Percentiles rank a stretch among this genome's conserved stretches.
Evolutionary conservation across 257 asterid genomes (phyloP).

Genomic region (Ilex asprella): DNA sequence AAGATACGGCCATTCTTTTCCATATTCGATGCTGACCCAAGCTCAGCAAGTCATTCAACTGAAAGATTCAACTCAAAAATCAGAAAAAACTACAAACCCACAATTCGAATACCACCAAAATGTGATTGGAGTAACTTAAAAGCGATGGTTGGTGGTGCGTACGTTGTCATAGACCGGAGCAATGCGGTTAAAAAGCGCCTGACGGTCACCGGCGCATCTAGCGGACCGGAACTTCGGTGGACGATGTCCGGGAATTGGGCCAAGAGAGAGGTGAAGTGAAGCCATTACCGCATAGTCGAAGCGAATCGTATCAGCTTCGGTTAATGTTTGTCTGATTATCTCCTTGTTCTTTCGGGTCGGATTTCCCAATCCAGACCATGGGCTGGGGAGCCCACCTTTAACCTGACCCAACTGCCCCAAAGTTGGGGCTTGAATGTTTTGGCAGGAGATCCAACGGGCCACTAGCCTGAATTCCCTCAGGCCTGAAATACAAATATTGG

Average conservation of each 20-base stretch:
- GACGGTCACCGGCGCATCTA: constrained; percentile 57
- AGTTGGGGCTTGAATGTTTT: too few relatives aligned
- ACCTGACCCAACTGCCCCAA: too few relatives aligned
- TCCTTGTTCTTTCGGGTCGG: too few relatives aligned
- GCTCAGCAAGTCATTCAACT: constrained; percentile 72
- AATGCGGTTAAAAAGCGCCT: constrained; percentile 66
- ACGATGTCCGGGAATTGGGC: constrained; percentile 7
- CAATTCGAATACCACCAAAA: too few relatives aligned
- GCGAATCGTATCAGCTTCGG: too few relatives aligned
- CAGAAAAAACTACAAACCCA: too few relatives aligned
- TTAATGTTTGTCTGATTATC: too few relatives aligned
- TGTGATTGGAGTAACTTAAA: neutral
- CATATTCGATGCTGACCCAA: constrained; percentile 76
- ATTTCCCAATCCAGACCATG: too few relatives aligned
- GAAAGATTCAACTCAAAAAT: constrained; percentile 3
- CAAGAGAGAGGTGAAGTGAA: constrained; percentile 12
- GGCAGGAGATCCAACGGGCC: too few relatives aligned
- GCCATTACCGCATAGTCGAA: constrained; percentile 10
- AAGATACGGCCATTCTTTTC: constrained; percentile 88
- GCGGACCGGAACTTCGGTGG: constrained; percentile 22
- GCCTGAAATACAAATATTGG: too few relatives aligned
- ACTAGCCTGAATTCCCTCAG: too few relatives aligned
- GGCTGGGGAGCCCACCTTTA: too few relatives aligned
- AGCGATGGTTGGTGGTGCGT: constrained; percentile 10
- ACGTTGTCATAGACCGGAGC: constrained; percentile 88